These are phyloP conservation scores for Triadica sebifera DNA, from an alignment of 345 rosid genomes.

Conservation along the genomic window DNA sequence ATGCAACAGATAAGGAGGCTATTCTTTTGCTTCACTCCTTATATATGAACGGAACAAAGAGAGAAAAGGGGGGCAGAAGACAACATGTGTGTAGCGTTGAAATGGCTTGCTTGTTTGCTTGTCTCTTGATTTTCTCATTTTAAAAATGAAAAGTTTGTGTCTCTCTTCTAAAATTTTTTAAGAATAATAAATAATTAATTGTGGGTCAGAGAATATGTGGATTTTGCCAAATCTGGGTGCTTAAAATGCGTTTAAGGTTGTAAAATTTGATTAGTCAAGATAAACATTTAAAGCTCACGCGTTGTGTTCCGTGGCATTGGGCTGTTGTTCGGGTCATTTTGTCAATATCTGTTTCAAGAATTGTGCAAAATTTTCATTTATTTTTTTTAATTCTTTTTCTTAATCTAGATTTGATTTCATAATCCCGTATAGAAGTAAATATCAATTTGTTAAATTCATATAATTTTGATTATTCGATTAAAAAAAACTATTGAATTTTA, in stretches of 20 bases:
- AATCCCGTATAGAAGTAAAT: no score
- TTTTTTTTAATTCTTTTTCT: no score
- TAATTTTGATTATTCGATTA: no score
- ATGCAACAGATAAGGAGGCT: neutral
- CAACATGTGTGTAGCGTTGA: neutral
- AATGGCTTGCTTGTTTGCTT: neutral
- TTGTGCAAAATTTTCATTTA: neutral
- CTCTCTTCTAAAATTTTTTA: neutral
- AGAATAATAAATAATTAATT: neutral
- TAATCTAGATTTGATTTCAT: no score
- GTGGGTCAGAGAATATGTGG: neutral
- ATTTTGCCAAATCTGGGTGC: conserved; percentile 3
- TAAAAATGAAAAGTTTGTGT: no score
- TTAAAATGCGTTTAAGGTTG: neutral
- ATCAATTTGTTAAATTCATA: no score
- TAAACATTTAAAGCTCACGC: neutral
- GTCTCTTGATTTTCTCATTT: neutral
- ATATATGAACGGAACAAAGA: neutral
- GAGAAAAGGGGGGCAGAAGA: neutral
- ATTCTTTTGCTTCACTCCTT: no score
- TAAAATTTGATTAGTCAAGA: neutral
- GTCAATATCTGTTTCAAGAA: neutral
- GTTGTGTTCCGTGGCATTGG: neutral
- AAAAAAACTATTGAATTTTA: no score
- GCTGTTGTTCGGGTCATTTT: no score